A percentile compares a stretch with the other conserved stretches of the same genome.
These are phyloP conservation scores for Arachis hypogaea DNA, from an alignment of 306 rosid species.

Conservation along the genomic window DNA sequence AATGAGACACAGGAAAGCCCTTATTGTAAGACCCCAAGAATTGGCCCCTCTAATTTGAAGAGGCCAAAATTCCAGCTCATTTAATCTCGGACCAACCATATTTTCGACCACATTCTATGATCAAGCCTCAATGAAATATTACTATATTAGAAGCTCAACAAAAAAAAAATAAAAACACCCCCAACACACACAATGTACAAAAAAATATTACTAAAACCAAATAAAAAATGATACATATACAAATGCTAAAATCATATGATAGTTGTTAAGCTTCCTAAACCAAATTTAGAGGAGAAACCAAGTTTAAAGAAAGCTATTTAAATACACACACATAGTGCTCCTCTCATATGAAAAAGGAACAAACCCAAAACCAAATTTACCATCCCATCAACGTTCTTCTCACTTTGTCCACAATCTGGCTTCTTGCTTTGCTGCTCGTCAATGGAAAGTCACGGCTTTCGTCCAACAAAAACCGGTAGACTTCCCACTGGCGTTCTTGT, in stretches of 20 bases:
- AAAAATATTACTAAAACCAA: slow-evolving; percentile 26
- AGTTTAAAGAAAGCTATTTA: slow-evolving; percentile 11
- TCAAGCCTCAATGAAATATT: too few relatives aligned
- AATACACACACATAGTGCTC: slow-evolving; percentile 34
- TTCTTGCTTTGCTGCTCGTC: slow-evolving; percentile 60
- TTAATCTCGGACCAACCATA: too few relatives aligned
- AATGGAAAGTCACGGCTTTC: slow-evolving; percentile 67
- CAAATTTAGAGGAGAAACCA: slow-evolving; percentile 21
- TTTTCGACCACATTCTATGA: too few relatives aligned
- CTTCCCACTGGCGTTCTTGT: slow-evolving; percentile 82
- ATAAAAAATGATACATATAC: slow-evolving; percentile 21
- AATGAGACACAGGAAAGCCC: too few relatives aligned
- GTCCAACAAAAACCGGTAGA: slow-evolving; percentile 78
- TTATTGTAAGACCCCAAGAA: too few relatives aligned
- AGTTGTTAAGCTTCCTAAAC: not conserved
- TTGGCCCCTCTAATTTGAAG: too few relatives aligned
- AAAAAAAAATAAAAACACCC: not conserved
- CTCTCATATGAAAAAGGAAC: slow-evolving; percentile 3
- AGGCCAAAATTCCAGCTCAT: too few relatives aligned
- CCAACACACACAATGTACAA: not conserved
- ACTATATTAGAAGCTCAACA: too few relatives aligned
- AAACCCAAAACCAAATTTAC: slow-evolving; percentile 47
- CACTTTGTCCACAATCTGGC: slow-evolving; percentile 74
- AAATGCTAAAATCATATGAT: slow-evolving; percentile 12
- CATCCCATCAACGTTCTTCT: slow-evolving; percentile 84